These are phyloP conservation scores for Aspergillus cristatus DNA, from an alignment of 495 filamentous ascomycete species.

Conservation along the genomic window DNA sequence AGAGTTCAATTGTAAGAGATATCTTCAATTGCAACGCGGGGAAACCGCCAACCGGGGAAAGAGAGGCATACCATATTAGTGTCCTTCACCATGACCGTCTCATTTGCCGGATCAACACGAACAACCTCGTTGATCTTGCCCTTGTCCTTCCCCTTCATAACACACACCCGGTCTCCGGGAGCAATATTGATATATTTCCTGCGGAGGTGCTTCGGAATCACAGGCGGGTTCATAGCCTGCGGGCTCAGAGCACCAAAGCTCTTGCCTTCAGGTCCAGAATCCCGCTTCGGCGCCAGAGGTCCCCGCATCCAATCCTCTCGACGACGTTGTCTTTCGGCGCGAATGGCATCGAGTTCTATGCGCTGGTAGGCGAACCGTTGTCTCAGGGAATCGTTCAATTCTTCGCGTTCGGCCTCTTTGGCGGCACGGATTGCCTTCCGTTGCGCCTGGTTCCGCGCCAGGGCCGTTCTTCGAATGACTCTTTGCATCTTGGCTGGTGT, in stretches of 20 bases:
- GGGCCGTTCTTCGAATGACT: conserved; percentile 56
- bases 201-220: conserved; percentile 36
- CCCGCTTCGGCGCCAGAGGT: conserved; percentile 61
- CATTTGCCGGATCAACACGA: conserved; percentile 45
- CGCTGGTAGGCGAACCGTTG: conserved; percentile 25
- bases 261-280: conserved; percentile 43
- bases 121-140: conserved; percentile 68
- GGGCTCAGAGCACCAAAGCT: conserved; percentile 43
- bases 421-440: conserved; percentile 33
- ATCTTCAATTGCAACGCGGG: background rate
- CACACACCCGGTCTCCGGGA: conserved; percentile 64
- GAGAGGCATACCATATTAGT: conserved; percentile 55
- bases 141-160: conserved; percentile 65
- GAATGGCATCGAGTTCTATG: conserved; percentile 19
- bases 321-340: conserved; percentile 23
- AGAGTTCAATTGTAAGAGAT: conserved; percentile 4
- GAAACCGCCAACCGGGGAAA: background rate
- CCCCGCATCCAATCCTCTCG: conserved; percentile 72
- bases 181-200: conserved; percentile 54
- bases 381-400: conserved; percentile 23
- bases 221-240: conserved; percentile 22
- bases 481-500: conserved; percentile 55
- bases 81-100: conserved; percentile 52
- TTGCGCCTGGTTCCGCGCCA: conserved; percentile 55
- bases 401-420: conserved; percentile 27